Base-by-base conservation (phyloP, 2,329 filamentous ascomycete species). In the Bimuria novae-zelandiae region DNA sequence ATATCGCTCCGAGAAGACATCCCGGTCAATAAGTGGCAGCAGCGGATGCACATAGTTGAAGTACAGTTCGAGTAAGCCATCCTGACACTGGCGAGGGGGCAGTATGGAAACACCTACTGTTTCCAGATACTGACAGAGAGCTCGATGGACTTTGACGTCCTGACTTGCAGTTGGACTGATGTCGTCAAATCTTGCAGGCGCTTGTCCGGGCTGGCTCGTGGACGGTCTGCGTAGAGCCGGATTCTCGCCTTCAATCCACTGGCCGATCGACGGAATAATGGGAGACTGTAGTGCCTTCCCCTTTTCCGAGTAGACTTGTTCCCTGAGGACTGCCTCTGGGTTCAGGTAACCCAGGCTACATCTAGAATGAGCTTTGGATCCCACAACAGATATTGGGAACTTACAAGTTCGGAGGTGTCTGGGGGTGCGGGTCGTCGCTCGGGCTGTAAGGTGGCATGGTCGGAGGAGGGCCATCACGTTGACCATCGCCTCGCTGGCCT, bases 41-140 rank as follows among this genome's bases (percentile, higher is more conserved):
- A 81, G 63, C 17, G 77, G 77, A 45, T 81, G 76, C 1, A 80
- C 68, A 48, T 74, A 77, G 30, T 59, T 55, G 48, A 80, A 78
- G 61, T 79, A 80, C 8, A 80, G 73, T 40, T 77, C 70, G 14
- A 79, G 64, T 3, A 80, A 62, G 4, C 66, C 65, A 41, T 74
- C 59, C 51, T 73, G 74, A 59, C 68, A 64, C 60, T 54, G 69
- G 21, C 61, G 68, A 50, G 65, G 73, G 32, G 69, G 73, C 35
- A 73, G 61, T 50, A 70, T 67, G 5, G 65, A 55, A 27, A 74
- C 67, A 47, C 69, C 67, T 51, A 74, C 67, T 41, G 71, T 70
- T 52, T 74, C 70, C 42, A 75, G 62, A 51, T 75, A 76, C 8
- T 65, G 60, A 39, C 70, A 62, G 14, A 74, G 67, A 42, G 69